Conservation (phyloP, 164 flowering plant species). For the Macadamia tetraphylla region DNA sequence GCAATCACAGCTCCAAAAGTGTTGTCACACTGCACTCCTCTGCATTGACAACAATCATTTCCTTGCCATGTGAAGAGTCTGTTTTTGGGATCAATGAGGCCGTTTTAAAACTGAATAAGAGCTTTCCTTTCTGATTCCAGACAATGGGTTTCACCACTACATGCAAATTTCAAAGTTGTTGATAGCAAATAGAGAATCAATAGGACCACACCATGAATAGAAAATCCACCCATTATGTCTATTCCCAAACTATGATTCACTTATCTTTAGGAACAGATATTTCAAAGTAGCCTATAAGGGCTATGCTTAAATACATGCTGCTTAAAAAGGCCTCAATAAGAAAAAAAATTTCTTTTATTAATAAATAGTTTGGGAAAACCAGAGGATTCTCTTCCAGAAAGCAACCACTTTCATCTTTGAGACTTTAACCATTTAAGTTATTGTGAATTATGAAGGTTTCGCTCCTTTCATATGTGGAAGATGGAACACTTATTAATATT, state of each 20-base stretch:
- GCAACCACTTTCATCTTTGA: too few species aligned
- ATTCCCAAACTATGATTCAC: too few species aligned
- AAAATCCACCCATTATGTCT: slow-evolving; percentile 1
- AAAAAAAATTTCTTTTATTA: too few species aligned
- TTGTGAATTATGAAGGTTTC: too few species aligned
- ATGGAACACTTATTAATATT: too few species aligned
- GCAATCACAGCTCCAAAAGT: slow-evolving; percentile 18
- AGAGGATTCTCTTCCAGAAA: too few species aligned
- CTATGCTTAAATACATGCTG: too few species aligned
- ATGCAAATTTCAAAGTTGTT: not conserved
- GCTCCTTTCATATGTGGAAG: too few species aligned
- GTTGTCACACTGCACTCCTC: slow-evolving; percentile 20
- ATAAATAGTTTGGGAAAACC: too few species aligned
- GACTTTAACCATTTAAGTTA: too few species aligned
- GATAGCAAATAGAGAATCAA: slow-evolving; percentile 2
- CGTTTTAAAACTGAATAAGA: slow-evolving; percentile 23
- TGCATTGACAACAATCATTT: slow-evolving; percentile 24
- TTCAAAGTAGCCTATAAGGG: too few species aligned
- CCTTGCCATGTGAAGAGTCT: slow-evolving; percentile 28
- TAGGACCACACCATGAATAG: slow-evolving; percentile 1
- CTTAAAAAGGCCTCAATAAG: too few species aligned
- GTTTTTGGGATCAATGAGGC: slow-evolving; percentile 26
- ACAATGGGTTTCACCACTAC: slow-evolving; percentile 11
- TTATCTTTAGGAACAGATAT: not conserved
- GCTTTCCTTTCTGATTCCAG: slow-evolving; percentile 19